Conservation (phyloP, 2,329 filamentous ascomycete species). For the Colletotrichum echinochloae region DNA sequence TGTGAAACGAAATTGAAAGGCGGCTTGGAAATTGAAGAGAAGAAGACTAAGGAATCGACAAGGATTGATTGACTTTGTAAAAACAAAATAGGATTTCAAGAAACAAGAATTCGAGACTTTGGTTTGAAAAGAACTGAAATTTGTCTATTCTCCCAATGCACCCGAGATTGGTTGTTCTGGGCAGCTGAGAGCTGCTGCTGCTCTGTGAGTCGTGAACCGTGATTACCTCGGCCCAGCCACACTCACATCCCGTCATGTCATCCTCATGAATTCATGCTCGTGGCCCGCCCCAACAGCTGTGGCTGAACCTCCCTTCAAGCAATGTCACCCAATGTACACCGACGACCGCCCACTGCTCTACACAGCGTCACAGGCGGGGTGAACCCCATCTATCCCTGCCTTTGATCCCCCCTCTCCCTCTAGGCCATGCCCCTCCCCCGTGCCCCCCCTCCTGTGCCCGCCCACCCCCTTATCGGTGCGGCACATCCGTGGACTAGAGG, state of each 20-base stretch:
- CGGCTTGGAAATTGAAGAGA: background rate
- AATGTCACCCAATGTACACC: background rate
- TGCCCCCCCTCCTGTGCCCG: slow-evolving; percentile 3
- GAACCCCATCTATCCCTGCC: slow-evolving; percentile 25
- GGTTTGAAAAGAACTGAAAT: slow-evolving; percentile 14
- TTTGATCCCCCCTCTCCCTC: slow-evolving; percentile 13
- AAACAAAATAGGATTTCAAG: background rate
- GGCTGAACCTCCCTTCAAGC: background rate
- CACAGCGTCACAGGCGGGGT: slow-evolving; percentile 14
- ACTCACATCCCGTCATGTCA: slow-evolving; percentile 14
- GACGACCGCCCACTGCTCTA: background rate
- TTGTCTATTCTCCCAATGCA: background rate
- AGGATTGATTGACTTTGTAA: background rate
- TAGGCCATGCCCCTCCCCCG: background rate
- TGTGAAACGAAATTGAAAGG: background rate
- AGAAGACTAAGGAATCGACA: background rate
- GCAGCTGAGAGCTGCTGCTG: slow-evolving; percentile 2
- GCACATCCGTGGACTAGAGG: slow-evolving; percentile 8
- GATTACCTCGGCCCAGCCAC: slow-evolving; percentile 42
- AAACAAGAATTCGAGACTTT: background rate
- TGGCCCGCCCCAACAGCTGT: slow-evolving; percentile 11
- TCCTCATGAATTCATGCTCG: slow-evolving; percentile 1
- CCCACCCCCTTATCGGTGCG: slow-evolving; percentile 27
- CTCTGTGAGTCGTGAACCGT: slow-evolving; percentile 30
- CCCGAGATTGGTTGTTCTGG: slow-evolving; percentile 28